Base-by-base conservation (phyloP, 805 yeast species). In the Priceomyces medius region DNA sequence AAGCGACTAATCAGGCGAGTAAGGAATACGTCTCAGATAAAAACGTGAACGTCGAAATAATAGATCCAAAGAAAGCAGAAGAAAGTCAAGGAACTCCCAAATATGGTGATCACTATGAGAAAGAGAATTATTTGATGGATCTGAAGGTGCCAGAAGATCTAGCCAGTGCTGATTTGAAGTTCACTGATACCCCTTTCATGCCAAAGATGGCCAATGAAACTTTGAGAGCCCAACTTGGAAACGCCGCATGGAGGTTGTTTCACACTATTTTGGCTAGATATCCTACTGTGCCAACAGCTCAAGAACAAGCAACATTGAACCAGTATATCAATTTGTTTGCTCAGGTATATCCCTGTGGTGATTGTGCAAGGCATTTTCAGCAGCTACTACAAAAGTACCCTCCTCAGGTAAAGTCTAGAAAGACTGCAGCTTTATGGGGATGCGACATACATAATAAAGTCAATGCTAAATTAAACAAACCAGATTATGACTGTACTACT, bases 321-420 rank as follows among this genome's bases (percentile, higher is more conserved):
- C 76, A 69, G 43, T 93, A 81, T 59, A 74, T 93, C 16, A 65
- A 78, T 17, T 67, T 87, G 26, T 93, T 90, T 66, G 89, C 93
- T 1, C 88, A 90, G 53, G 91, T 93, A 7, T 93, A 93, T 50
- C 99, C 99, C 0, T 91, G 98, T 65, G 96, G 96, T 3, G 97
- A 91, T 59, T 93, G 98, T 65, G 97, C 99, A 0, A 73, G 87
- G 49, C 98, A 93, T 62, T 93, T 93, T 62, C 84, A 77, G 48
- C 65, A 77, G 56, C 65, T 91, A 49, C 64, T 93, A 42, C 56
- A 68, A 42, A 73, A 83, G 53, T 82, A 71, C 55, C 98, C 99
- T 1, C 97, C 96, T 2, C 99, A 93, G 56, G 74, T 84, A 3
- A 71, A 79, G 6, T 74, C 85, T 17, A 73, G 96, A 43, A 80